phyloP scores from a whole-genome alignment of 1,284 basidiomycete genomes.

The Malassezia obtusa region DNA sequence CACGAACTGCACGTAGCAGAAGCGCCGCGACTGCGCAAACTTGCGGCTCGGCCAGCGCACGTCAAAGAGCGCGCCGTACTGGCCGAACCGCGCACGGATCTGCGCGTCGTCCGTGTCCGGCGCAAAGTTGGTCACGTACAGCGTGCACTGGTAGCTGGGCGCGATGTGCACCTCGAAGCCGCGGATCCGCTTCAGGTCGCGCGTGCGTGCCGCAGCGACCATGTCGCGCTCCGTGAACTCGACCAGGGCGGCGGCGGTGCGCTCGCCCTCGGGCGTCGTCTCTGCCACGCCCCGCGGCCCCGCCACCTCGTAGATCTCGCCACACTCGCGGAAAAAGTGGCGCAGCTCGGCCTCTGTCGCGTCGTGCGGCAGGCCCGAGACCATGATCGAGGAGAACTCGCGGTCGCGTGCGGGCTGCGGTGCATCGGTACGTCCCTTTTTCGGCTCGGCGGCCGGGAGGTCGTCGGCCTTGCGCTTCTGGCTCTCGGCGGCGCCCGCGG shows the following conservation, averaged over 20 bases:
- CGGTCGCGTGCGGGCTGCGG: constrained; percentile 58
- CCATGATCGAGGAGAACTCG: constrained; percentile 84
- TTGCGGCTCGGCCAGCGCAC: constrained; percentile 97
- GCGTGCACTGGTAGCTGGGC: constrained; percentile 82
- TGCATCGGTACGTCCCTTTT: constrained; percentile 4
- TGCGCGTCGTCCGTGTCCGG: constrained; percentile 66
- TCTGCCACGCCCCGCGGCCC: constrained; percentile 23
- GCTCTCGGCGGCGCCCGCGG: not conserved
- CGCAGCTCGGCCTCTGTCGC: constrained; percentile 61
- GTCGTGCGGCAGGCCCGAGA: constrained; percentile 60
- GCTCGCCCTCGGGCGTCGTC: constrained; percentile 13
- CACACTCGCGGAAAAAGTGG: constrained; percentile 65
- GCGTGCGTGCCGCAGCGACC: constrained; percentile 74
- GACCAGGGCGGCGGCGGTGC: constrained; percentile 46
- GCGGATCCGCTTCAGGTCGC: constrained; percentile 73
- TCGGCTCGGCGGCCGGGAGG: not conserved
- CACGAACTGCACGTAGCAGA: constrained; percentile 87
- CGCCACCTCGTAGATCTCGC: constrained; percentile 29
- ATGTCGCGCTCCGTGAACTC: constrained; percentile 44
- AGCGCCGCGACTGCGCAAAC: constrained; percentile 76
- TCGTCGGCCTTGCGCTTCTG: constrained; percentile 32
- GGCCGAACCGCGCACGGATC: constrained; percentile 64
- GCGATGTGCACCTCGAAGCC: constrained; percentile 63
- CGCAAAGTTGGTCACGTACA: constrained; percentile 94
- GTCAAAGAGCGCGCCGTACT: constrained; percentile 85